Conservation (phyloP, 164 flowering plant species). For the Piper longum region DNA sequence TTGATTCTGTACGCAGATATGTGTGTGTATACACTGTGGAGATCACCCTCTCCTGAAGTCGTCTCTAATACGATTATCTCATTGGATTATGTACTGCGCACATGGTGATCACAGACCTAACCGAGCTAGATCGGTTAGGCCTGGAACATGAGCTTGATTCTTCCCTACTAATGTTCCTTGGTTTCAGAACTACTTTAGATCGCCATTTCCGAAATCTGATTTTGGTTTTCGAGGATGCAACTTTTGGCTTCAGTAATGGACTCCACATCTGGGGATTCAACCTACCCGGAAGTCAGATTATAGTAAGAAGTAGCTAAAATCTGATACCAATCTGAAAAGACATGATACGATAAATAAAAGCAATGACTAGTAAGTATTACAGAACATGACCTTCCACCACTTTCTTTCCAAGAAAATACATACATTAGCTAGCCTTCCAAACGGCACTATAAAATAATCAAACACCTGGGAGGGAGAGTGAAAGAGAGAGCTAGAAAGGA, state of each 20-base stretch:
- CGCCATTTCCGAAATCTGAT: too few species aligned
- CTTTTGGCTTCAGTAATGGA: not conserved
- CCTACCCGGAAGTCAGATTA: not conserved
- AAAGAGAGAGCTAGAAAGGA: not conserved
- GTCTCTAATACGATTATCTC: too few species aligned
- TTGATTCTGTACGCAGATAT: too few species aligned
- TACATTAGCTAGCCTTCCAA: slow-evolving; percentile 1
- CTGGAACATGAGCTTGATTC: too few species aligned
- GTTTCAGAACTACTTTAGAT: too few species aligned
- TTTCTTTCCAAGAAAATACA: slow-evolving; percentile 25
- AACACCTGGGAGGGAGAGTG: slow-evolving; percentile 8
- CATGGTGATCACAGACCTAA: too few species aligned
- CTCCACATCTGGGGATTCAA: too few species aligned
- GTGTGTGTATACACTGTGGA: too few species aligned
- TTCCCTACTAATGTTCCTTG: too few species aligned
- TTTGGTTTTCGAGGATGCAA: not conserved
- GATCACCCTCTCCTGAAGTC: too few species aligned
- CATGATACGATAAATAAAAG: not conserved
- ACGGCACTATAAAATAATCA: slow-evolving; percentile 15
- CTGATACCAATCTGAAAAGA: not conserved
- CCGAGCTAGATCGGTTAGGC: too few species aligned
- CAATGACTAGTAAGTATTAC: not conserved
- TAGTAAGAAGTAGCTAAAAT: not conserved
- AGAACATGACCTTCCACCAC: slow-evolving; percentile 6
- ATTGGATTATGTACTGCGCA: too few species aligned